Evolutionary conservation across 2,329 filamentous ascomycete species (phyloP), one percentile per base, ranked within the genome.

Genomic region (Ascochyta lentis): DNA sequence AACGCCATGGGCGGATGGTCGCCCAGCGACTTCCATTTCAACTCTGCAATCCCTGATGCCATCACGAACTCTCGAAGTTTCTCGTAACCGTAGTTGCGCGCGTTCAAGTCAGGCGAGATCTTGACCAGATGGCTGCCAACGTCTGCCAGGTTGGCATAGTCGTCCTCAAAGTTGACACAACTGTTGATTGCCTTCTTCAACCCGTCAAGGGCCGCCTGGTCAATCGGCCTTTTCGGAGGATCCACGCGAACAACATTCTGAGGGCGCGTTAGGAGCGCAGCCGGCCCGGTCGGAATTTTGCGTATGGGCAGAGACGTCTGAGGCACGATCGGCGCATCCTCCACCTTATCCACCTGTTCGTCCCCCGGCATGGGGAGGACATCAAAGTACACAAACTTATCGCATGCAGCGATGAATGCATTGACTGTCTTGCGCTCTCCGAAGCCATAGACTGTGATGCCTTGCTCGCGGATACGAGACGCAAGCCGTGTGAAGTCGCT

Each of bases 401-500:
- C 61, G 48, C 68, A 71, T 1, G 67, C 68, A 10, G 66, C 64
- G n/a, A 70, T 53, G 31, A 71, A 70, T 7, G 70, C 63, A 16
- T 44, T 50, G 22, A 53, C 54, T 0, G 67, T 70, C 29, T 71
- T 71, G 23, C 61, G 65, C 47, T 71, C 65, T 35, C 72, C 71
- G 33, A 76, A 70, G 43, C 72, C 70, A 40, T 71, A 75, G 1
- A 76, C 70, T 15, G 56, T 64, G 7, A 72, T 58, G 10, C 69
- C 72, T 35, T 72, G 71, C 45, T 75, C 70, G 13, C 72, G 71
- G n/a, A 74, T 71, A 26, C 72, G 63, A 46, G 69, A 66, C 39
- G 68, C 71, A 12, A 75, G 61, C 6, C 68, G 68, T 3, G 72
- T 73, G 48, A 74, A 76, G 59, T 74, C 72, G 59, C 69, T 72